Evolutionary conservation across 331 rosid species (phyloP), one percentile per base, ranked within the genome.

Genomic region (Quercus tomentella): DNA sequence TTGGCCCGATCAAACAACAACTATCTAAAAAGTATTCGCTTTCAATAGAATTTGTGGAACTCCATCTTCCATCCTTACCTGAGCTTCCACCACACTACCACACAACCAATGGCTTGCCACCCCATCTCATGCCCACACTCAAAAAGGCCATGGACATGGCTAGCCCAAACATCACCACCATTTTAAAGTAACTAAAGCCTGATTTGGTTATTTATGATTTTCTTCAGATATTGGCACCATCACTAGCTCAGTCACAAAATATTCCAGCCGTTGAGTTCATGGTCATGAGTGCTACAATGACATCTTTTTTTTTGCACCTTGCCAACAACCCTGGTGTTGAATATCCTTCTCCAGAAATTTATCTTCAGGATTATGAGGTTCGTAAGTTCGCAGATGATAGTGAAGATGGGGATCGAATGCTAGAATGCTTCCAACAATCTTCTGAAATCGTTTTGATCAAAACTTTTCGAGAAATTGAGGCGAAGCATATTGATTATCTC

Each of bases 91-190:
- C 82, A 16, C 82, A 72, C 63, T 66, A 25, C 31, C 87, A 84
- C 79, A 84, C 86, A 15, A 70, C 86, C 51, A 83, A 79, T 21
- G 83, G 70, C 65, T 80, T 83, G 28, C 83, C 80, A 3, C 54
- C 84, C 30, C 87, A 73, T 51, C 84, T 84, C 78, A 72, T 57
- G 70, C 69, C 84, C 14, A 30, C 77, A 1, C 79, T 84, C 20
- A 69, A 57, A 41, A 35, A 66, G 54, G 82, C 87, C 60, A 76
- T 80, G 18, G 37, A 78, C 45, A 61, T 62, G 79, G 81, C 84
- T 3, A 74, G 82, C 45, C n/a, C 55, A 2, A 15, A 17, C 52
- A 76, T 80, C 26, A 41, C 54, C 60, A 18, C 66, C 51, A 62
- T 84, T 21, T 55, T 84, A n/a, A 70, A 49, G 31, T 20, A 37